Evolutionary conservation across 208 protist genomes (phyloP), one percentile per base, ranked within the genome.

Genomic region (Trypanosomatidae sp.): DNA sequence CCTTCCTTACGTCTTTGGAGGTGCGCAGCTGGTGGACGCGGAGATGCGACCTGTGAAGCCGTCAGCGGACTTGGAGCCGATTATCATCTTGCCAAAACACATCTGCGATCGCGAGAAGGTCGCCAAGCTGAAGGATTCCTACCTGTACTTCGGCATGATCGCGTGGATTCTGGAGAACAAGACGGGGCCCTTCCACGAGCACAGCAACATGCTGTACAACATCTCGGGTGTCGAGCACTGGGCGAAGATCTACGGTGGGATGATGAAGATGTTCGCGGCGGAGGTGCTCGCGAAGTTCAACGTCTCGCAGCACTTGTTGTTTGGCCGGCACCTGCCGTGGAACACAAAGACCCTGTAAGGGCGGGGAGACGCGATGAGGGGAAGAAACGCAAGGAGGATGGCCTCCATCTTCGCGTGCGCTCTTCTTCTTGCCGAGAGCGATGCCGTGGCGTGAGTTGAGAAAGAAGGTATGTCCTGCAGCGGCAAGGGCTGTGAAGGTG

Each of bases 1-100:
- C 82, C 74, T 99, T n/a, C 95, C 97, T 3, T 99, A 99, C 79
- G 76, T 99, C 1, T 99, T 96, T 44, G 99, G 99, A 8, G 85
- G 95, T 22, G 75, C 98, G 15, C 99, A 99, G 91, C 89, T 99
- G 0, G 88, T 96, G 17, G 88, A 88, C 36, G 80, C 85, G 39
- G 80, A 90, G 30, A 47, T 74, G 19, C 81, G 36, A 8, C 52
- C 66, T 0, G 49, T 76, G 50, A 71, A 93, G 33, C 53, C 71
- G 47, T 52, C 69, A 22, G 76, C 47, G 1, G 49, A 60, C 47
- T 19, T 46, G 64, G 67, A 86, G 39, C 72, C 89, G 10, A 91
- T 95, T 46, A 50, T 94, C 19, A 96, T 98, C 53, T 67, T 98
- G 4, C 82, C 91, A 0, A 88, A 89, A 62, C 62, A 91, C 74